Evolutionary conservation across 2,329 filamentous ascomycete species (phyloP).

Genomic region (Trichoderma atroviride): DNA sequence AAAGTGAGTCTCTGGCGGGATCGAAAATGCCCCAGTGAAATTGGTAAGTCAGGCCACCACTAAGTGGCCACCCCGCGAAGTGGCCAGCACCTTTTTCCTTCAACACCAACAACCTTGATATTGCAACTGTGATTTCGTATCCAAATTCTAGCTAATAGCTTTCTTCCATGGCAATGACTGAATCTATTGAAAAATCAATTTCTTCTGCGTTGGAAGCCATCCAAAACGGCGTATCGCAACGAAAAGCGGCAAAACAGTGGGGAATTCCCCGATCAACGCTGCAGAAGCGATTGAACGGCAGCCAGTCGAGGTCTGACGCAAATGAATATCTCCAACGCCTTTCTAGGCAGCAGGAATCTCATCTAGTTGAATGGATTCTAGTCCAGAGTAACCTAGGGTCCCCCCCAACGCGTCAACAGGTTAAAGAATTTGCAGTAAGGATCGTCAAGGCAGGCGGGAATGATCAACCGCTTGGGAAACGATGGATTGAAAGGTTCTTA

Average conservation of each 20-base stretch:
- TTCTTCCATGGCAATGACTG: neutral
- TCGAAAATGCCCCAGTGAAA: no score
- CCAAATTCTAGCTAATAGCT: neutral
- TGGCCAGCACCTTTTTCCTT: neutral
- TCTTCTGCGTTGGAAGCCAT: neutral
- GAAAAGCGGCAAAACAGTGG: slow-evolving; percentile 17
- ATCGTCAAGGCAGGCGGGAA: slow-evolving; percentile 23
- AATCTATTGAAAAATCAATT: neutral
- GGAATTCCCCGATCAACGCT: slow-evolving; percentile 15
- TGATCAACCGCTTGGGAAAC: slow-evolving; percentile 20
- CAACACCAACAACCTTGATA: neutral
- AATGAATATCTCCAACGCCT: slow-evolving; percentile 21
- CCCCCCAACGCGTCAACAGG: slow-evolving; percentile 17
- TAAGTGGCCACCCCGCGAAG: neutral
- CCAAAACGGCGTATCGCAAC: neutral
- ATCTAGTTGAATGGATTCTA: slow-evolving; percentile 24
- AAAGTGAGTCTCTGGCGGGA: no score
- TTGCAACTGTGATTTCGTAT: neutral
- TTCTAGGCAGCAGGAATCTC: slow-evolving; percentile 19
- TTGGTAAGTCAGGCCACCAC: neutral
- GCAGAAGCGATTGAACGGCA: neutral
- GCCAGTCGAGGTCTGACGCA: neutral
- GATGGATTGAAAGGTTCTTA: neutral
- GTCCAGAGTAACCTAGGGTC: neutral
- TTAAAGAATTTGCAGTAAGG: neutral